These are phyloP conservation scores for Suillus tomentosus DNA, from an alignment of 768 basidiomycete species.

Conservation along the genomic window DNA sequence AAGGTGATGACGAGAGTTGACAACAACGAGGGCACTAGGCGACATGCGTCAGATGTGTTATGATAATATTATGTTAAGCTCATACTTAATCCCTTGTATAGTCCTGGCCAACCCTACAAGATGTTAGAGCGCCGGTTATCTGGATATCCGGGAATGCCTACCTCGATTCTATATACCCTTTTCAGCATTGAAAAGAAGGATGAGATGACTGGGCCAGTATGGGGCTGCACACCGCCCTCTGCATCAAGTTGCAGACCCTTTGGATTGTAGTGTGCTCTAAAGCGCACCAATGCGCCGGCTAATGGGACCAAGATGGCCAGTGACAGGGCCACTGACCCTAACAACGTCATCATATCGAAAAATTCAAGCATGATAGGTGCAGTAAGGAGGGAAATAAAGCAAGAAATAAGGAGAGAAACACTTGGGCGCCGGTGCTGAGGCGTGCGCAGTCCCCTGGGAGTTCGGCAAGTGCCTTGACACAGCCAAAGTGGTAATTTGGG, in stretches of 20 bases:
- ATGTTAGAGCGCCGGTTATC: background rate
- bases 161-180: conserved; percentile 75
- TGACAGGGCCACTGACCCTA: conserved; percentile 50
- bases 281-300: conserved; percentile 70
- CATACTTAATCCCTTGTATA: conserved; percentile 80
- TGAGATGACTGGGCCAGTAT: conserved; percentile 76
- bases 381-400: background rate
- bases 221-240: conserved; percentile 73
- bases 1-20: conserved; percentile 57
- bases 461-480: conserved; percentile 33
- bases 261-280: conserved; percentile 85
- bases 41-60: conserved; percentile 43
- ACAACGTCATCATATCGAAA: conserved; percentile 42
- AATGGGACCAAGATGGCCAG: conserved; percentile 63
- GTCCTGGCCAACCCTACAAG: conserved; percentile 60
- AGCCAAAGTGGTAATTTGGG: conserved; percentile 24
- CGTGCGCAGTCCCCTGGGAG: conserved; percentile 15
- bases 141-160: conserved; percentile 29
- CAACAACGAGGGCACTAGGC: conserved; percentile 49
- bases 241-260: conserved; percentile 79
- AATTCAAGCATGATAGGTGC: conserved; percentile 36
- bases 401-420: background rate
- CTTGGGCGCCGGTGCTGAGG: background rate
- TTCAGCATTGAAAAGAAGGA: conserved; percentile 74
- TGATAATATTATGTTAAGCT: conserved; percentile 14